Conservation (phyloP, 2,329 filamentous ascomycete genomes). For the Sporothrix schenckii region DNA sequence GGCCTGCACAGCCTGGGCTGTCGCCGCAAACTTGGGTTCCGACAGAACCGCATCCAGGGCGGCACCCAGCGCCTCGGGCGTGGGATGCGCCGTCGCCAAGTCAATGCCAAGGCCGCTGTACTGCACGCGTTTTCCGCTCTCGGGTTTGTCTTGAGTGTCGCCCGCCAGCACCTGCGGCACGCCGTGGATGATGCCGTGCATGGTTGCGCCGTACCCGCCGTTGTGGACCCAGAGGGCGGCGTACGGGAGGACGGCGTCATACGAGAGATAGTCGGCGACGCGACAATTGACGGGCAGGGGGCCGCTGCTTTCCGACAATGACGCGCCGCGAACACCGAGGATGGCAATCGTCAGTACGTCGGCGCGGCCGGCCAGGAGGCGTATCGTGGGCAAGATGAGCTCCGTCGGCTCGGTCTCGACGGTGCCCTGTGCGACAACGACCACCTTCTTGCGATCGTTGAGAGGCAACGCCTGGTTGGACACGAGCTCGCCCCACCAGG, state of each 20-base stretch:
- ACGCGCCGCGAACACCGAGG: constrained; percentile 44
- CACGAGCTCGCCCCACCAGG: constrained; percentile 45
- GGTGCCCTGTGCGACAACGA: constrained; percentile 48
- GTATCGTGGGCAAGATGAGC: constrained; percentile 46
- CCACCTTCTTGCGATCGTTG: constrained; percentile 39
- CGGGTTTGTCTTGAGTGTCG: constrained; percentile 49
- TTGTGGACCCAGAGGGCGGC: constrained; percentile 48
- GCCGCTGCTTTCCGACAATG: not conserved
- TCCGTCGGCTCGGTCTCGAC: constrained; percentile 46
- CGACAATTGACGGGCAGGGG: constrained; percentile 41
- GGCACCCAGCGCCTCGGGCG: constrained; percentile 38
- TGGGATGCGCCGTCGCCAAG: constrained; percentile 40
- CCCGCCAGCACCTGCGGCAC: constrained; percentile 49
- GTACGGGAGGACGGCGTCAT: constrained; percentile 46
- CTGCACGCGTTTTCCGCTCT: constrained; percentile 44
- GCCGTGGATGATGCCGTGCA: constrained; percentile 47
- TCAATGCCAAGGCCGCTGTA: constrained; percentile 45
- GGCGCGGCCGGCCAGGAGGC: constrained; percentile 39
- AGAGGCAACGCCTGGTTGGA: constrained; percentile 36
- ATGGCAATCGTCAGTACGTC: constrained; percentile 45
- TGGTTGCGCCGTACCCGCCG: constrained; percentile 48
- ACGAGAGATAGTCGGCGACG: constrained; percentile 46
- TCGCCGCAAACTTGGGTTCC: constrained; percentile 37
- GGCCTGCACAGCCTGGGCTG: constrained; percentile 38
- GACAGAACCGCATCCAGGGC: constrained; percentile 42